Evolutionary conservation across 179 eudicot genomes (phyloP), one percentile per base, ranked within the genome.

Genomic region (Silene coronaria): DNA sequence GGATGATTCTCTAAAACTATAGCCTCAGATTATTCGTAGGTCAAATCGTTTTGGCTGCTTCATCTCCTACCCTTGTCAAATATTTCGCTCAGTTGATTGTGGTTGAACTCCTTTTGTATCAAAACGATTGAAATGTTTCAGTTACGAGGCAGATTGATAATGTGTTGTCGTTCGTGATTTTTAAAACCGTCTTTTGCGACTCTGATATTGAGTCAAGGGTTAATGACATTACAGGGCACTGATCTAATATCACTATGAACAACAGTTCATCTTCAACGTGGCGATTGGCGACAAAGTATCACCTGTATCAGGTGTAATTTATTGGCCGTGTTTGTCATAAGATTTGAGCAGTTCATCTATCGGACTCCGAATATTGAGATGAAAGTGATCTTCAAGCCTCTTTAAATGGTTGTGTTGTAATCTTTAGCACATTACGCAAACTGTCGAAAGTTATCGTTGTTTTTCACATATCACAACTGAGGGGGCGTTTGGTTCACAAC

Each of bases 41-140:
- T 78, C 85, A 85, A 83, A 69, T 75, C 77, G 57, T 67, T 80
- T 85, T 78, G 88, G 85, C 89, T 81, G 73, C 70, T 72, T 65
- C 66, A 38, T 74, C 70, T 45, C 27, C 46, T 53, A 61, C 72
- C 19, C 81, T 55, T 82, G 84, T 75, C 68, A 32, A 32, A 62
- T 69, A 36, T 2, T 73, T n/a, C 34, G 75, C 13, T 76, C 46
- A 7, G 66, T 80, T 76, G 27, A 21, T 75, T 66, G 45, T 67
- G 59, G 70, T 58, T 36, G 27, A 72, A 72, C 17, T 57, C 28
- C 8, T 23, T 71, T 17, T 71, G 72, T 53, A 72, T n/a, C 36
- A 48, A 53, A 38, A n/a, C 27, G n/a, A 0, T n/a, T 36, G 45
- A 60, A 19, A 2, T 59, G 68, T 60, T 71, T 59, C 16, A 64